Conservation (phyloP, 2,329 filamentous ascomycete genomes). For the Cladosporium sphaerospermum region DNA sequence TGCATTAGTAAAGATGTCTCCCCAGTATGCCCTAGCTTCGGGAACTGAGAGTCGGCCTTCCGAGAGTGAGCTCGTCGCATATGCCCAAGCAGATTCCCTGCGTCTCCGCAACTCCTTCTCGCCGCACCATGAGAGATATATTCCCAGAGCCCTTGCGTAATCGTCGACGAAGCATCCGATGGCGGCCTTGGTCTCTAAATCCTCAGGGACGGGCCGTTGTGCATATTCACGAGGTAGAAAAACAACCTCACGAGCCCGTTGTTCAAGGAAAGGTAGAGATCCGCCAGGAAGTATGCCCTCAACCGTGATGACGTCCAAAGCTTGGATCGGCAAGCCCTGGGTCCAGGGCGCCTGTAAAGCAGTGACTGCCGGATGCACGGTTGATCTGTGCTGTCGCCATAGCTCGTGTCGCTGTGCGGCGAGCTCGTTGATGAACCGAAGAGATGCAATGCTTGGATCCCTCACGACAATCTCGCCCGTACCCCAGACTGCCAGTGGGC, state of each 20-base stretch:
- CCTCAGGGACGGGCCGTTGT: constrained; percentile 18
- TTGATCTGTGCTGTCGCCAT: constrained; percentile 27
- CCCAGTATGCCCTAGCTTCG: constrained; percentile 31
- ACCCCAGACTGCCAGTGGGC: background rate
- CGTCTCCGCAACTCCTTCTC: constrained; percentile 12
- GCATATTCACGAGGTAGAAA: constrained; percentile 13
- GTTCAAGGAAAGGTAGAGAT: constrained; percentile 12
- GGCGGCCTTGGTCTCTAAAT: constrained; percentile 22
- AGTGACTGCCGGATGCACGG: constrained; percentile 19
- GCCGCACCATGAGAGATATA: constrained; percentile 17
- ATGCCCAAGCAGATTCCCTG: constrained; percentile 22
- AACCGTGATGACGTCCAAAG: constrained; percentile 21
- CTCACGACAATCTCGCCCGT: background rate
- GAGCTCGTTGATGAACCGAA: constrained; percentile 32
- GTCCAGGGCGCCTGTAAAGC: constrained; percentile 27
- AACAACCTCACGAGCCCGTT: constrained; percentile 14
- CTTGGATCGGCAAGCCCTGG: constrained; percentile 31
- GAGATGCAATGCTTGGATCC: constrained; percentile 18
- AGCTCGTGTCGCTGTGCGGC: constrained; percentile 29
- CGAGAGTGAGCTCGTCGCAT: constrained; percentile 27
- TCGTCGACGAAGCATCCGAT: constrained; percentile 32
- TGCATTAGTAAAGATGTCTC: constrained; percentile 10
- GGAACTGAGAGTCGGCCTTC: constrained; percentile 21
- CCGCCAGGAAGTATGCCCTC: background rate
- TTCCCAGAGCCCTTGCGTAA: constrained; percentile 25